Base-by-base conservation (phyloP, 345 rosid genomes). In the Lepidium africanum region DNA sequence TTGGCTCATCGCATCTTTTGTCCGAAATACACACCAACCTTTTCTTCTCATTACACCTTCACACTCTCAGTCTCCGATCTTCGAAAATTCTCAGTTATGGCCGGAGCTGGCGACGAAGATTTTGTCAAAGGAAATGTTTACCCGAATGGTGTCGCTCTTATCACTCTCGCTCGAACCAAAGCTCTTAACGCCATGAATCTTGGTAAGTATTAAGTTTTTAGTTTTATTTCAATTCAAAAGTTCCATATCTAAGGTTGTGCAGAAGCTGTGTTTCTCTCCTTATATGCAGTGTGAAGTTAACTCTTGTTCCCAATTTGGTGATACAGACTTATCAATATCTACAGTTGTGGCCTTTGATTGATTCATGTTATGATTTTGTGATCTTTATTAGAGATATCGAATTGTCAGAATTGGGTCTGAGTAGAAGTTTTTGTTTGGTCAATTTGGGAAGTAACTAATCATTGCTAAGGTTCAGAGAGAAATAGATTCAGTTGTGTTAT, bases 141-240 rank as follows among this genome's bases (percentile, higher is more conserved):
- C 64, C 88, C 93, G 10, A 90, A 90, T 78, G 98, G 98, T 59
- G 88, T 90, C 68, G 96, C 93, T 3, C 83, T 92, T 76, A 84
- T 92, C 85, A 92, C 96, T 37, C 87, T 90, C 71, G 96, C 90
- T 76, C 96, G 98, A 39, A 87, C 96, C 65, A 87, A 85, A 77
- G 91, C 98, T 61, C 96, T 90, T 76, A 92, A 92, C 77, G 98
- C 98, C 84, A 92, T 92, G 98, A 86, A 81, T 78, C 76, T 85
- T 70, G 98, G 96, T 89, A 5, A 17, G 32, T 27, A 17, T 0
- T 16, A 47, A 47, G 5, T 13, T 17, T 47, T 25, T 30, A 43
- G 0, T 10, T 3, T 67, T 9, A 8, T 33, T 8, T 9, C 19
- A 48, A 7, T 67, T 30, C 10, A 35, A 12, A 9, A 19, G 0